Evolutionary conservation across 1,284 basidiomycete species (phyloP).

Genomic region (Amylostereum areolatum): DNA sequence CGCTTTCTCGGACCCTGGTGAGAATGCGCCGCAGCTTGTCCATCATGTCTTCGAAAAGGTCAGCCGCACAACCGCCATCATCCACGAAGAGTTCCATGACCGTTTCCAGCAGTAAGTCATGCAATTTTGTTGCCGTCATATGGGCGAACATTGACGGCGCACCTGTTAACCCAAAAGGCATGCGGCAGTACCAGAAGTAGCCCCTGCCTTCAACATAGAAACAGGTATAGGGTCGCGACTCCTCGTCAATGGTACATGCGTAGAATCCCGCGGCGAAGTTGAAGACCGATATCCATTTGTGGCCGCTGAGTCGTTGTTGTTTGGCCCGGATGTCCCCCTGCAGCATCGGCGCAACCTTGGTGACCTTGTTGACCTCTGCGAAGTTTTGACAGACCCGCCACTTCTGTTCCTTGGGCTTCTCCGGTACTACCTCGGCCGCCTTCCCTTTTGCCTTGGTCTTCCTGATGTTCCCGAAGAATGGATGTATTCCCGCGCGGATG

Average conservation of each 20-base stretch:
- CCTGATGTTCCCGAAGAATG: too few species aligned
- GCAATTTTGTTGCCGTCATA: constrained; percentile 23
- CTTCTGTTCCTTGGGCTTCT: constrained; percentile 15
- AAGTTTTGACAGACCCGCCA: constrained; percentile 31
- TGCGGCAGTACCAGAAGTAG: constrained; percentile 27
- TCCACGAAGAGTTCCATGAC: constrained; percentile 28
- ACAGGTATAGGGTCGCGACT: constrained; percentile 25
- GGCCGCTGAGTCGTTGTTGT: constrained; percentile 25
- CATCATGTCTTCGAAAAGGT: constrained; percentile 21
- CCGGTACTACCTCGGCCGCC: constrained; percentile 14
- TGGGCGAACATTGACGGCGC: constrained; percentile 31
- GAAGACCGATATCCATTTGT: constrained; percentile 24
- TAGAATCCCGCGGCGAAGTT: constrained; percentile 35
- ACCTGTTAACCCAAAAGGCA: constrained; percentile 38
- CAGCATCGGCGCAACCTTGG: constrained; percentile 26
- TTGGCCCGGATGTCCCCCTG: constrained; percentile 29
- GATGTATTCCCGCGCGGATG: constrained; percentile 15
- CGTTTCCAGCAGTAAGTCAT: constrained; percentile 24
- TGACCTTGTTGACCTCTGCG: constrained; percentile 27
- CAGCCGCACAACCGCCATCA: constrained; percentile 21
- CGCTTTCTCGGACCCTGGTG: constrained; percentile 11
- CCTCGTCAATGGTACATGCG: constrained; percentile 20
- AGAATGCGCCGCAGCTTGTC: constrained; percentile 18
- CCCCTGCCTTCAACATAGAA: constrained; percentile 35
- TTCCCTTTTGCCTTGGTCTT: too few species aligned